These are phyloP conservation scores for Candida smagusa DNA, from an alignment of 1,139 yeast species.

Conservation along the genomic window DNA sequence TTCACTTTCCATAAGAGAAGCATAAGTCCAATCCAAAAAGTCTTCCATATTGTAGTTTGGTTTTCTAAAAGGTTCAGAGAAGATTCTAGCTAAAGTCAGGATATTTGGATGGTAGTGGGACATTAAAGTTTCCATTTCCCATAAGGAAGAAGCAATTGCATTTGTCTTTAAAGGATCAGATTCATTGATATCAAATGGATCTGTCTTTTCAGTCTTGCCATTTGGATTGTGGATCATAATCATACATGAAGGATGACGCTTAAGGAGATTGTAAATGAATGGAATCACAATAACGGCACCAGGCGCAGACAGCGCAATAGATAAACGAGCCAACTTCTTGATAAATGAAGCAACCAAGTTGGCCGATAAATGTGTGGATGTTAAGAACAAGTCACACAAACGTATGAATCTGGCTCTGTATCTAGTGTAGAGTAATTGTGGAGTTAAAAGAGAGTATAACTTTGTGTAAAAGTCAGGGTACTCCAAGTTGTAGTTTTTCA, in stretches of 20 bases:
- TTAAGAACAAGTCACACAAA: conserved; percentile 76
- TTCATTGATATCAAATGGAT: conserved; percentile 66
- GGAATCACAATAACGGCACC: conserved; percentile 88
- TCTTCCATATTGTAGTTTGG: conserved; percentile 88
- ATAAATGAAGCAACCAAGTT: conserved; percentile 84
- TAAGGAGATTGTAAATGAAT: conserved; percentile 83
- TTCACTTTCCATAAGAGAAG: conserved; percentile 73
- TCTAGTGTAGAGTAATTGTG: conserved; percentile 69
- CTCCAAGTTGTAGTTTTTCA: conserved; percentile 80
- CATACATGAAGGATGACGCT: conserved; percentile 94
- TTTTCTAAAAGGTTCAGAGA: conserved; percentile 86
- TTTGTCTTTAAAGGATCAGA: conserved; percentile 71
- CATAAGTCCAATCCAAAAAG: conserved; percentile 88
- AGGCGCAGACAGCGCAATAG: conserved; percentile 81
- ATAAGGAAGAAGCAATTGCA: conserved; percentile 81
- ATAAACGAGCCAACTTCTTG: conserved; percentile 72
- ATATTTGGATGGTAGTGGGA: conserved; percentile 95
- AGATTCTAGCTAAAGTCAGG: conserved; percentile 85
- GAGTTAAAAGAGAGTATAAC: conserved; percentile 75
- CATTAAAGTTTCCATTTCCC: conserved; percentile 85
- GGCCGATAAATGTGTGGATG: conserved; percentile 86
- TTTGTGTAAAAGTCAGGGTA: conserved; percentile 88
- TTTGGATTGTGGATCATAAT: conserved; percentile 64
- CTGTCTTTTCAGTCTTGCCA: conserved; percentile 33
- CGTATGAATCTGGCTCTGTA: conserved; percentile 88